A percentile compares a stretch with the other conserved stretches of the same genome.
Conservation (phyloP, 495 filamentous ascomycete genomes). For the Corynascus novoguineensis region DNA sequence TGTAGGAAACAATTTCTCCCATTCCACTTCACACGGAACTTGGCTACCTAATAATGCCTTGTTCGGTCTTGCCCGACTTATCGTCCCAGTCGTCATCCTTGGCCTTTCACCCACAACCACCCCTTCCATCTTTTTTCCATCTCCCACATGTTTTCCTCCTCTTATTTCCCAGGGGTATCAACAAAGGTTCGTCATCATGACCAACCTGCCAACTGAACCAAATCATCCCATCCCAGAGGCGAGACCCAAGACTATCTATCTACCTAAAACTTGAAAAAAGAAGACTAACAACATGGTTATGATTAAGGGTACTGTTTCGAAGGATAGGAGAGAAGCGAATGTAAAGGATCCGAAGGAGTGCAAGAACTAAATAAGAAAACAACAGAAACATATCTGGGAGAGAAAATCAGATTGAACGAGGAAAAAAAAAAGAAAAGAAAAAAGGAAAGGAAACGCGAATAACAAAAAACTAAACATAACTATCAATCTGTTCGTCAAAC, state of each 20-base stretch:
- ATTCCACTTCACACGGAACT: not conserved
- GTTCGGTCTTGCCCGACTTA: not conserved
- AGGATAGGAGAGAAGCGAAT: conserved; percentile 16
- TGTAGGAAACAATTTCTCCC: not conserved
- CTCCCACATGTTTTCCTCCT: conserved; percentile 6
- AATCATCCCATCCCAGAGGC: conserved; percentile 1
- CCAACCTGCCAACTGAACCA: not conserved
- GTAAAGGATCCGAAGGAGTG: not conserved
- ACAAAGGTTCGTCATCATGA: conserved; percentile 9
- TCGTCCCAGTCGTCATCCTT: not conserved
- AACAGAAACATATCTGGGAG: conserved; percentile 1
- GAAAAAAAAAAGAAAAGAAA: not conserved
- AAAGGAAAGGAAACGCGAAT: conserved; percentile 2
- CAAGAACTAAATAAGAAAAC: not conserved
- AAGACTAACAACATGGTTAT: not conserved
- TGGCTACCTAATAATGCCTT: not conserved
- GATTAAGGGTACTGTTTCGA: conserved; percentile 8
- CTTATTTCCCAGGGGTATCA: conserved; percentile 15
- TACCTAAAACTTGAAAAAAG: conserved; percentile 10
- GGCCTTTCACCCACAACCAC: not conserved
- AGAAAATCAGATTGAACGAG: not conserved
- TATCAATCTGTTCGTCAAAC: not conserved
- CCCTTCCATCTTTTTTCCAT: not conserved
- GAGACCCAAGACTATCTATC: conserved; percentile 7
- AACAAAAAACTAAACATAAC: not conserved